Base-by-base conservation (phyloP, 116 monocot species). In the Dioscorea cayenensis region DNA sequence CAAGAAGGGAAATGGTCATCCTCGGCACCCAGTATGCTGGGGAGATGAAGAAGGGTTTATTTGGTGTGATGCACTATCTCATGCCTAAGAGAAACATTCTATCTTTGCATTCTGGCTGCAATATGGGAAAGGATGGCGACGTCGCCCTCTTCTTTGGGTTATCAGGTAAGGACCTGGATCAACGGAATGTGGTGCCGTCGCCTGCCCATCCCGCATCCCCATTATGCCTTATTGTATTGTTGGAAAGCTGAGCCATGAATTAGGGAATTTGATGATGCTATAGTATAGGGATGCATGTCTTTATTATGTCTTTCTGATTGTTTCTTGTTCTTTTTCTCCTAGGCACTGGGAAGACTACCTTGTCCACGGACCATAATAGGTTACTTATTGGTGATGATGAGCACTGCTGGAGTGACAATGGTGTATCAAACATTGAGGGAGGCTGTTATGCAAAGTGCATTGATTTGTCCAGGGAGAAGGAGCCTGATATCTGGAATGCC, bases 1-100 rank as follows among this genome's bases (percentile, higher is more conserved):
- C 79, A 29, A 89, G 95, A 83, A 91, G 79, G 76, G 95, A 95
- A 81, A 95, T 95, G 95, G 91, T 95, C 66, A 95, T 95, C 71
- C 87, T 95, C 36, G 95, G 95, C 58, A 95, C 92, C 12, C 95
- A 91, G 65, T 95, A 95, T 73, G 95, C 95, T 8, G 95, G 95
- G 58, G 95, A 95, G 92, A 95, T 95, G 95, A 95, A 95, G 95
- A 95, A 95, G 81, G 95, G 95, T 60, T 89, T 95, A 51, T 95
- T 95, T 82, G 80, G 95, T 77, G 89, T 95, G 71, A 95, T 95
- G 95, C 95, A 95, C 77, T 95, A 95, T 79, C 87, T 95, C 76
- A 95, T 95, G 95, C 95, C 95, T 66, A 89, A 83, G 77, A 82
- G 95, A 43, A 79, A 80, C 60, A 91, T 95, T 76, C 84, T 95